phyloP scores from a whole-genome alignment of 768 basidiomycete species.

The Lactarius tabidus region DNA sequence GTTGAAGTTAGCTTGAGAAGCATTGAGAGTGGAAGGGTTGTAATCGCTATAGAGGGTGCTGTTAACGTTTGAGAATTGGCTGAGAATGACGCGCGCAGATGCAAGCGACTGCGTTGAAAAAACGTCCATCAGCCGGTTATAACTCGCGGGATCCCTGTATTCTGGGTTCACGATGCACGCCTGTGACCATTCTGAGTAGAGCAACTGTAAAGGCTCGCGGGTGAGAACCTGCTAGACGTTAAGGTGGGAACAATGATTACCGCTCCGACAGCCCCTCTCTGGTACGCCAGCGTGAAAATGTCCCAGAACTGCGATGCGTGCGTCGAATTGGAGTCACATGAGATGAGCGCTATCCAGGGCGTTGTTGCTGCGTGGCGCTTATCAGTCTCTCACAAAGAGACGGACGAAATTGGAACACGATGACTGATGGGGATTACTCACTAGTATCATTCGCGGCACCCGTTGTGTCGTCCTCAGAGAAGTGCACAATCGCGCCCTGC shows the following conservation, averaged over 20 bases:
- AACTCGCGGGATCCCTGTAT: constrained; percentile 58
- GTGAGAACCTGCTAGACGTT: background rate
- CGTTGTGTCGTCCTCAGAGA: constrained; percentile 52
- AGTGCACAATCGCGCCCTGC: constrained; percentile 81
- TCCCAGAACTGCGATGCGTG: constrained; percentile 56
- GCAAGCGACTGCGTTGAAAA: constrained; percentile 65
- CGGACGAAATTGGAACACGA: background rate
- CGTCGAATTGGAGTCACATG: constrained; percentile 77
- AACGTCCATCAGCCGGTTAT: constrained; percentile 72
- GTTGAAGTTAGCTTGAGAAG: constrained; percentile 41
- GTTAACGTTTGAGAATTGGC: constrained; percentile 55
- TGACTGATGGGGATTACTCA: constrained; percentile 31
- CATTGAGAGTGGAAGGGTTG: constrained; percentile 61
- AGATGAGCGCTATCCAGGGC: constrained; percentile 89
- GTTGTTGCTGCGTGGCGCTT: constrained; percentile 47
- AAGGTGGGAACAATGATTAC: constrained; percentile 37
- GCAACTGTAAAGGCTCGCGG: constrained; percentile 43
- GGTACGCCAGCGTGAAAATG: constrained; percentile 76
- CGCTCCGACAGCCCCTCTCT: constrained; percentile 76
- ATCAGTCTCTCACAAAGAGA: background rate
- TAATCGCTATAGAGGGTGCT: constrained; percentile 49
- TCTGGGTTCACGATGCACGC: constrained; percentile 73
- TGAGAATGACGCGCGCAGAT: constrained; percentile 52
- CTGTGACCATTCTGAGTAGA: constrained; percentile 70
- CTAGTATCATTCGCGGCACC: constrained; percentile 45